Evolutionary conservation across 257 asterid genomes (phyloP).

Genomic region (Solanum ahanhuiri): DNA sequence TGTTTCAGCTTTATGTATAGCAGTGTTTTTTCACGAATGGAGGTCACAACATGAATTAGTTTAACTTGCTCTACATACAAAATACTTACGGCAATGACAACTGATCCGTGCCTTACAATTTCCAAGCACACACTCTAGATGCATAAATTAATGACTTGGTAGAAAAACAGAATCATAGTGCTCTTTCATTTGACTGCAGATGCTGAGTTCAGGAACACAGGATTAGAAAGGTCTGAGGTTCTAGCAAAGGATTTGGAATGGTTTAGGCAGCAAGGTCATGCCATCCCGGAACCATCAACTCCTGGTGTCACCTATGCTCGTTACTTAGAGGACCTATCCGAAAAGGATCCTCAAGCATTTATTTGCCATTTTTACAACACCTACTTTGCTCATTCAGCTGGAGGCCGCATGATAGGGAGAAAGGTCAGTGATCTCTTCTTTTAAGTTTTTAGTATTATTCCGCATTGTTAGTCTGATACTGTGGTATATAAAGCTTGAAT

Average conservation of each 20-base stretch:
- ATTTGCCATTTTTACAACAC: conserved; percentile 91
- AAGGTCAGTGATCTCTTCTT: conserved; percentile 35
- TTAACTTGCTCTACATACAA: not conserved
- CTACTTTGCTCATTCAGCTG: conserved; percentile 95
- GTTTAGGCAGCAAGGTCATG: conserved; percentile 72
- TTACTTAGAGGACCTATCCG: conserved; percentile 62
- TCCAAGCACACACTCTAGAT: not conserved
- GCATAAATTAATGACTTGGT: not conserved
- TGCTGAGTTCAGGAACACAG: conserved; percentile 84
- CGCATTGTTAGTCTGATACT: not conserved
- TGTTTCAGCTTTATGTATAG: not conserved
- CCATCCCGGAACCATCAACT: conserved; percentile 69
- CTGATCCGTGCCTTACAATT: not conserved
- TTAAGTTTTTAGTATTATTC: not conserved
- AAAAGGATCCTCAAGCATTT: conserved; percentile 77
- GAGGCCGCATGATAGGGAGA: conserved; percentile 95
- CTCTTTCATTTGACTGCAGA: conserved; percentile 28
- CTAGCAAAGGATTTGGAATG: conserved; percentile 81
- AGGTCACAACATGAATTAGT: not conserved
- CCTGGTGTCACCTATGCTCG: conserved; percentile 60
- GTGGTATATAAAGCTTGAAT: not conserved
- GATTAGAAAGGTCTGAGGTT: conserved; percentile 68
- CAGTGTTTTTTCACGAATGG: not conserved
- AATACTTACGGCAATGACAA: not conserved
- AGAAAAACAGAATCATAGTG: not conserved